These are phyloP conservation scores for Rhizopus stolonifer DNA, from an alignment of 371 early-diverging fungal species.

Conservation along the genomic window DNA sequence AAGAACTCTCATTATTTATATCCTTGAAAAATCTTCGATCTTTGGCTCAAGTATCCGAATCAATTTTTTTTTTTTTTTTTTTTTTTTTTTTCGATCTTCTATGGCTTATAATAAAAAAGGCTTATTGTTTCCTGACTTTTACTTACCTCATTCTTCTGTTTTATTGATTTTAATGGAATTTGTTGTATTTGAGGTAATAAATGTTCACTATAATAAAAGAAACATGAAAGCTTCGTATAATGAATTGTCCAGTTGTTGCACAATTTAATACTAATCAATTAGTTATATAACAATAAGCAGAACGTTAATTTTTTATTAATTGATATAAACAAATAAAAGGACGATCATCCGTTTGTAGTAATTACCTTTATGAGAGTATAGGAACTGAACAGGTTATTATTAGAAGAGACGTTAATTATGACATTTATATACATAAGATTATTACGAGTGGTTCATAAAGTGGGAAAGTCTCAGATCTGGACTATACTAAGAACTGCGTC, in stretches of 20 bases:
- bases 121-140: slow-evolving; percentile 24
- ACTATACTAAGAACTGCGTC: no score
- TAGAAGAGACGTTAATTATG: slow-evolving; percentile 16
- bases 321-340: slow-evolving; percentile 15
- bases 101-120: slow-evolving; percentile 22
- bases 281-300: slow-evolving; percentile 12
- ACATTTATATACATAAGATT: slow-evolving; percentile 19
- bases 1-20: slow-evolving; percentile 19
- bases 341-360: slow-evolving; percentile 15
- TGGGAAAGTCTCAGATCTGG: no score
- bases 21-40: slow-evolving; percentile 20
- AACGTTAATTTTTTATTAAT: slow-evolving; percentile 14
- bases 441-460: neutral
- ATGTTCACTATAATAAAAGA: slow-evolving; percentile 19
- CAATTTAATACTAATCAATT: slow-evolving; percentile 17
- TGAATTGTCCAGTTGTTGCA: slow-evolving; percentile 18
- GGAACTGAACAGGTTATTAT: slow-evolving; percentile 16
- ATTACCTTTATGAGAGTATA: slow-evolving; percentile 14
- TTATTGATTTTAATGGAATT: slow-evolving; percentile 23
- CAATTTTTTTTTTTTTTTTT: slow-evolving; percentile 26
- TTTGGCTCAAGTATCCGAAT: slow-evolving; percentile 23
- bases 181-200: slow-evolving; percentile 18
- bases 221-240: slow-evolving; percentile 19
- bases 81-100: slow-evolving; percentile 19
- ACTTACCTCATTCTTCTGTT: slow-evolving; percentile 24